Evolutionary conservation across 768 basidiomycete genomes (phyloP), one percentile per base, ranked within the genome.

Genomic region (Tricholoma sp.): DNA sequence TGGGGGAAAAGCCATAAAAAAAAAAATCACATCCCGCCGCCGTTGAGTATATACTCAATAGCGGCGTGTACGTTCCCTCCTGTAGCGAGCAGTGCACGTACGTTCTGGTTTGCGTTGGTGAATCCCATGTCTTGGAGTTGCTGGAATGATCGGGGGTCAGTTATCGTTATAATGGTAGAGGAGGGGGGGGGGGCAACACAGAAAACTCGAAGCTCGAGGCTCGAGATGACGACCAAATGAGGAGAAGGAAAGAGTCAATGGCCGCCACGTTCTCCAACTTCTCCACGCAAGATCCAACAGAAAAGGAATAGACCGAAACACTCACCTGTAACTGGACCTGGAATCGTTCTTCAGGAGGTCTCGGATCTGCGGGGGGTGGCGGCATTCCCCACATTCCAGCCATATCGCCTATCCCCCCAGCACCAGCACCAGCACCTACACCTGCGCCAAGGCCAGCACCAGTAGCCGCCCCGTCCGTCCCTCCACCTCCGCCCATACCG

Each of bases 51-150:
- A 67, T 96, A 93, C 72, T 96, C 94, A 63, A 98, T 89, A 43
- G 94, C 94, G 18, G 84, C 80, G 67, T 97, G 83, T 16, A 97
- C 91, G 64, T 94, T 94, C 12, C 94, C 94, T n/a, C 84, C 93
- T 0, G 94, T 94, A 49, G 91, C 93, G 7, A 93, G 41, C 8
- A 43, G 18, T 7, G 41, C 19, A 8, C 18, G 41, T 18, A 43
- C 41, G 8, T 43, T 43, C 41, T 43, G 41, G 18, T 18, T 19
- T 21, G 41, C 19, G 18, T 43, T 43, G 18, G 18, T 21, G 41
- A 43, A 43, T 8, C 41, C 19, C 41, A 43, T 43, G 18, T 43
- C 41, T 43, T 43, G 41, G 18, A 43, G 41, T 43, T 43, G 41
- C 41, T 43, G 18, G 19, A 34, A 27, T 27, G 24, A 27, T 2